A percentile compares a stretch with the other conserved stretches of the same genome.
Evolutionary conservation across 179 eudicot species (phyloP).

Genomic region (Silene vulgaris): DNA sequence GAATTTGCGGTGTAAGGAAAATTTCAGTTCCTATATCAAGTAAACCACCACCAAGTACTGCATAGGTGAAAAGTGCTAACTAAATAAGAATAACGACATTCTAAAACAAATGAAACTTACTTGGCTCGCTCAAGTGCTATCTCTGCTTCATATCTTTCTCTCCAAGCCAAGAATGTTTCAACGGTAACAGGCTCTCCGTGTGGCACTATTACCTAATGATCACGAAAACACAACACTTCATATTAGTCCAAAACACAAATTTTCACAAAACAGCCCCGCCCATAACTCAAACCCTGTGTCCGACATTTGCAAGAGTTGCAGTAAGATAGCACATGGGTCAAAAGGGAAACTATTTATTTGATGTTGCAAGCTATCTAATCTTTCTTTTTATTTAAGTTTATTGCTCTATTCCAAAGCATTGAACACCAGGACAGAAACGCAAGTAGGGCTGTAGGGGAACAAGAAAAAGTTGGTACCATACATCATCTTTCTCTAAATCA

Average conservation of each 20-base stretch:
- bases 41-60: no score
- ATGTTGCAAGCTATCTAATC: background rate
- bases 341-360: background rate
- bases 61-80: background rate
- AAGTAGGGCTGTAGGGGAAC: background rate
- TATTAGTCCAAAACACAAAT: background rate
- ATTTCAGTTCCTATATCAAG: no score
- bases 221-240: constrained; percentile 8
- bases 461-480: constrained; percentile 23
- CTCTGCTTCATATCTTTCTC: constrained; percentile 94
- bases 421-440: background rate
- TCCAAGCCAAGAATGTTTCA: constrained; percentile 87
- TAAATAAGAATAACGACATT: background rate
- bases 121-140: constrained; percentile 89
- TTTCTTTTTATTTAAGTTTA: background rate
- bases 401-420: background rate
- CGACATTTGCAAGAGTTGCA: background rate
- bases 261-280: background rate
- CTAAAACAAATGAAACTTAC: constrained; percentile 41
- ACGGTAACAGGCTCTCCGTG: constrained; percentile 96
- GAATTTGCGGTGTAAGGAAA: no score
- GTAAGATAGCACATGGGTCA: background rate
- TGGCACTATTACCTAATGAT: constrained; percentile 66
- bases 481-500: constrained; percentile 68
- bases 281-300: background rate